These are phyloP conservation scores for Filobasidium uniguttulatum DNA, from an alignment of 1,284 basidiomycete species.

Conservation along the genomic window DNA sequence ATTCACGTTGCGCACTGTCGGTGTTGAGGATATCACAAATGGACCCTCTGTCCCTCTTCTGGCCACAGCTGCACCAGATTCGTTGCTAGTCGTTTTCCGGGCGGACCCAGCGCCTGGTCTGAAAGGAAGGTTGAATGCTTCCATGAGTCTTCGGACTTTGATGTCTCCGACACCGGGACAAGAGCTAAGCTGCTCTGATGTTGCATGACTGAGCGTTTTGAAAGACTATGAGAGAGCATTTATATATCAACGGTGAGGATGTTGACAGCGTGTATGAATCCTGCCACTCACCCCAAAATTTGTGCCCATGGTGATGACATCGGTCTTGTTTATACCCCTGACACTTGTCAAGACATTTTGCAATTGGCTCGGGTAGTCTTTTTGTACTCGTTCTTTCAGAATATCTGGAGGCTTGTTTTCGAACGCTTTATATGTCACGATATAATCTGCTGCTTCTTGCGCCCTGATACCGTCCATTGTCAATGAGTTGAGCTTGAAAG, in stretches of 20 bases:
- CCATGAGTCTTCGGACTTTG: slow-evolving; percentile 58
- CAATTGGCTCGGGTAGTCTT: slow-evolving; percentile 69
- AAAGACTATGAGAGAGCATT: slow-evolving; percentile 51
- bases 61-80: no score
- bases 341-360: slow-evolving; percentile 79
- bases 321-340: slow-evolving; percentile 91
- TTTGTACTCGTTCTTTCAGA: slow-evolving; percentile 85
- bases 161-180: slow-evolving; percentile 90
- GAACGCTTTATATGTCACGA: slow-evolving; percentile 81
- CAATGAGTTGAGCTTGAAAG: background rate
- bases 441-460: slow-evolving; percentile 84
- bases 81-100: background rate
- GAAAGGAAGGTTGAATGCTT: slow-evolving; percentile 43
- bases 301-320: slow-evolving; percentile 81
- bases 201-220: slow-evolving; percentile 57
- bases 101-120: slow-evolving; percentile 22
- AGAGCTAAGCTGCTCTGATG: slow-evolving; percentile 57
- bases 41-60: no score
- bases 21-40: no score
- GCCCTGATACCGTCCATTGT: slow-evolving; percentile 40
- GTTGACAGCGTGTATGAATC: background rate
- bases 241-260: slow-evolving; percentile 1
- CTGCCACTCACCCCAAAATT: slow-evolving; percentile 71
- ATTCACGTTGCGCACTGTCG: no score
- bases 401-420: slow-evolving; percentile 86